Percentiles rank a stretch among this genome's conserved stretches.
phyloP scores from a whole-genome alignment of 306 rosid species.

The Acacia confusa region DNA sequence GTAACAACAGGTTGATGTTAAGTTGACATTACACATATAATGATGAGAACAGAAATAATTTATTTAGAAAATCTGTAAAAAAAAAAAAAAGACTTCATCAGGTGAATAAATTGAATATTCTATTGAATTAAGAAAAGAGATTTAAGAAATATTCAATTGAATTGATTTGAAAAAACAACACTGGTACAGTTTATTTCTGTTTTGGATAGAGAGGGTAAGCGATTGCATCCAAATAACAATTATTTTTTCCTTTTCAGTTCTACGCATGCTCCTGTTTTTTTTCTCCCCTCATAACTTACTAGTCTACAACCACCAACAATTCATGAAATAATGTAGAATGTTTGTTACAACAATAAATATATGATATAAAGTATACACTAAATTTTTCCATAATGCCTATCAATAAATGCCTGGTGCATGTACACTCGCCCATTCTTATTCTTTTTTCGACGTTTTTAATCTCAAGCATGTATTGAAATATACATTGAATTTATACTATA shows the following conservation, averaged over 20 bases:
- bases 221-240: not conserved
- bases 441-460: not conserved
- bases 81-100: not conserved
- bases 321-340: constrained; percentile 1
- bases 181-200: not conserved
- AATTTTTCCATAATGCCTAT: not conserved
- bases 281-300: not conserved
- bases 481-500: not conserved
- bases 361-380: not conserved
- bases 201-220: not conserved
- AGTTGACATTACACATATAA: not conserved
- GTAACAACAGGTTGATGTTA: not conserved
- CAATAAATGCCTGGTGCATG: not conserved
- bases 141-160: not conserved
- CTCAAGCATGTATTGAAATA: not conserved
- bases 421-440: not conserved
- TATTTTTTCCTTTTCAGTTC: not conserved
- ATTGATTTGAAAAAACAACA: not conserved
- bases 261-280: not conserved
- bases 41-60: not conserved
- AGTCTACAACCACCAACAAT: not conserved
- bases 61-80: not conserved
- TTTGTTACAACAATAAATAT: not conserved
- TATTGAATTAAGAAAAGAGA: too few species aligned
- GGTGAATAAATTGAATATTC: not conserved